Base-by-base conservation (phyloP, 441 rosid genomes). In the Populus hybrid region DNA sequence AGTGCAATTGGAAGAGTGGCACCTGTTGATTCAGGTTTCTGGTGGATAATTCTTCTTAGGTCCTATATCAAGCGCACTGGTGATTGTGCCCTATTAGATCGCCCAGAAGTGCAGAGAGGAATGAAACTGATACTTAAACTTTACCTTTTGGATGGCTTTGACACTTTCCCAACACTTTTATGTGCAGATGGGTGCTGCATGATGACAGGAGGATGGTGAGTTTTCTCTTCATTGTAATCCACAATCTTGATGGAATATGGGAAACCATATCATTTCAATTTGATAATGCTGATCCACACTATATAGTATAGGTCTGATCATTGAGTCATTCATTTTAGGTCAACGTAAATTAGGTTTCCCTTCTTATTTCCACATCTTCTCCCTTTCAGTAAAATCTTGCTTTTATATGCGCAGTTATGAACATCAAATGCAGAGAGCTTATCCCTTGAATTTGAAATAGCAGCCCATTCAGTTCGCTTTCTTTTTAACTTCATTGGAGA, bases 1-100 rank as follows among this genome's bases (percentile, higher is more conserved):
- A 87, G 87, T 70, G 94, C 94, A 30, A 90, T 89, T 2, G 91
- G 94, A 61, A 84, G 91, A 81, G 94, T 89, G 66, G 88, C 92
- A 5, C 94, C 92, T 18, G 91, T 89, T 21, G 91, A 87, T 77
- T 90, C 92, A 36, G 92, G 94, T 14, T 90, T 90, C 81, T 89
- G 90, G 91, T 90, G 92, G 94, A 90, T 90, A 72, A 87, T 90
- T 75, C 76, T 89, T 73, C 90, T 90, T 2, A 74, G 90, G 63
- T 81, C 91, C 53, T 89, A 90, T 63, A 87, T 92, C 28, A 90
- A 90, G 80, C 79, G 84, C 67, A 90, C 91, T 1, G 84, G 75
- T 72, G 91, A 87, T 78, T 78, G 78, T 78, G 63, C 89, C 14
- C 82, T 87, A 26, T 81, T 83, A 40, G 90, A 86, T 28, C 77